Base-by-base conservation (phyloP, 441 rosid species). In the Populus tomentosa region DNA sequence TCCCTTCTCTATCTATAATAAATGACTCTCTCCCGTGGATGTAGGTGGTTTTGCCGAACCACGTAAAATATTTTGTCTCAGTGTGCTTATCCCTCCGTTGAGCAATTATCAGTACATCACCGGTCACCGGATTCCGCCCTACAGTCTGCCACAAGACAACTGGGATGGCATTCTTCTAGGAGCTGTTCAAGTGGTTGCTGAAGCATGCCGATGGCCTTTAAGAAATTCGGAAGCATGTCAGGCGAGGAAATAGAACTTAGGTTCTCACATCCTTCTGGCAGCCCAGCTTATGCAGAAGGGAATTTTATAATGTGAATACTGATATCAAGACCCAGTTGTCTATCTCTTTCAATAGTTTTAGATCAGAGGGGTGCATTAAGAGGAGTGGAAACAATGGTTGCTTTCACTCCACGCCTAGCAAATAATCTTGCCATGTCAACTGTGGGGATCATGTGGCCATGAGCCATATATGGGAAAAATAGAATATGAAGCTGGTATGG, bases 401-500 rank as follows among this genome's bases (percentile, higher is more conserved):
- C 42, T 32, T 75, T 83, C 10, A 50, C 77, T 1, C 83, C 81
- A 10, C 64, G 69, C 71, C 72, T 65, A 2, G 81, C 84, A n/a
- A 83, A 83, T 6, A 79, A 69, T 38, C 78, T 81, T 7, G 88
- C 88, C 83, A 83, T 74, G 84, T 85, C 79, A 13, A 79, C 6
- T 3, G 59, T 46, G n/a, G 86, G 86, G 63, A 83, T 73, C 71
- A 80, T 10, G 64, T 79, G 81, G 30, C 84, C 85, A 10, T 75
- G 61, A 13, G 85, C 80, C 74, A 79, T 28, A 26, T 42, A 69
- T 16, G 85, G 85, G 7, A 85, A 75, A 78, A 82, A 81, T 20
- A 70, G 35, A 5, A 82, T 68, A 9, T 73, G 84, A 13, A 79
- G 83, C 65, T 75, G 46, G 23, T 13, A 3, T 21, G 73, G 3